A percentile compares a stretch with the other conserved stretches of the same genome.
These are phyloP conservation scores for Curvularia verruculosa DNA, from an alignment of 2,329 filamentous ascomycete species.

Conservation along the genomic window DNA sequence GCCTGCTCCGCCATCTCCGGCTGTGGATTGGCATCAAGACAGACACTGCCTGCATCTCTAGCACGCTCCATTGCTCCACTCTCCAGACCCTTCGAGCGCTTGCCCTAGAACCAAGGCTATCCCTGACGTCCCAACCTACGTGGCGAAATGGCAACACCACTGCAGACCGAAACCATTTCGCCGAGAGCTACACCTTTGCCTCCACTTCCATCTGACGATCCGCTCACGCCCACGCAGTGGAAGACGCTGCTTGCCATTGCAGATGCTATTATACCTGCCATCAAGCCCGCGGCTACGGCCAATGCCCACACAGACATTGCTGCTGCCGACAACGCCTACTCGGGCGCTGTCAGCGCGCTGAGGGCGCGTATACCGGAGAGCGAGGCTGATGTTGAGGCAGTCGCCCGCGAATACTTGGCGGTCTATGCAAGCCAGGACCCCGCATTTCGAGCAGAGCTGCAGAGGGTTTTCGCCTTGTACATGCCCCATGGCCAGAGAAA, in stretches of 20 bases:
- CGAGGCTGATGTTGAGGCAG: conserved; percentile 47
- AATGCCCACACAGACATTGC: conserved; percentile 49
- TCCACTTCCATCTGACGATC: conserved; percentile 53
- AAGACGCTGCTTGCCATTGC: conserved; percentile 62
- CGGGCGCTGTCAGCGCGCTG: conserved; percentile 51
- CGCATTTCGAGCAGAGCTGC: conserved; percentile 59
- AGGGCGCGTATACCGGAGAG: conserved; percentile 31
- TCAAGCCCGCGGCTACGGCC: conserved; percentile 52
- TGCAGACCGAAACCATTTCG: conserved; percentile 33
- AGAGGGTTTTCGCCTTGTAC: conserved; percentile 56
- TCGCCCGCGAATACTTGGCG: conserved; percentile 60
- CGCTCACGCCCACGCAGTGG: conserved; percentile 64
- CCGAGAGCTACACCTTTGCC: conserved; percentile 54
- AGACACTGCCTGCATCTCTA: conserved; percentile 9
- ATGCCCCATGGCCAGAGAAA: conserved; percentile 57
- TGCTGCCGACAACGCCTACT: conserved; percentile 59
- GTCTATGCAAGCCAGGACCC: conserved; percentile 60
- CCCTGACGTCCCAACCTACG: conserved; percentile 10
- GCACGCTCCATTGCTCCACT: conserved; percentile 2
- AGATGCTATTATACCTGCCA: conserved; percentile 65
- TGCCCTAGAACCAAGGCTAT: conserved; percentile 9
- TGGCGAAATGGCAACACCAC: conserved; percentile 34
- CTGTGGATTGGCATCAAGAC: conserved; percentile 1
- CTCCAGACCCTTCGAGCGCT: conserved; percentile 10
- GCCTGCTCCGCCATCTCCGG: not conserved